Percentiles rank a stretch among this genome's conserved stretches.
Conservation (phyloP, 2,329 filamentous ascomycete genomes). For the Ophiostoma fasciatum region DNA sequence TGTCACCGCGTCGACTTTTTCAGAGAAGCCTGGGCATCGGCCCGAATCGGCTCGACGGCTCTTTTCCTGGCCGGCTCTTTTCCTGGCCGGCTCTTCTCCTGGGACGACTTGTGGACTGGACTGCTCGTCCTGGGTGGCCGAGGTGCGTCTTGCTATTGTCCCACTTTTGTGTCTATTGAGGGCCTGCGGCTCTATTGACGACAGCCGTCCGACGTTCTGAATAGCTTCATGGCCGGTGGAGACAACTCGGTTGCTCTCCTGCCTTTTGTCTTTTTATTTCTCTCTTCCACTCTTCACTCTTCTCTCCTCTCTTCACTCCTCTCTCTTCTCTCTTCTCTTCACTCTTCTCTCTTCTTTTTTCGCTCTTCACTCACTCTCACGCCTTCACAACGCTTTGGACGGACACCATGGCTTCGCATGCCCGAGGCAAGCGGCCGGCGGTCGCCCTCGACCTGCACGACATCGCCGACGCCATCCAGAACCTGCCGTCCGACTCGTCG, state of each 20-base stretch:
- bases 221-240: too few relatives aligned
- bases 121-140: too few relatives aligned
- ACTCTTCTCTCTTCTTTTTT: background rate
- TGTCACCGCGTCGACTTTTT: too few relatives aligned
- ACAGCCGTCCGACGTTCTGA: too few relatives aligned
- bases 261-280: background rate
- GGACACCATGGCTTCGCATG: background rate
- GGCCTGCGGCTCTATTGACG: too few relatives aligned
- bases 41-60: too few relatives aligned
- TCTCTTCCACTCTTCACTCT: background rate
- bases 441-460: slow-evolving; percentile 2
- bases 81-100: too few relatives aligned
- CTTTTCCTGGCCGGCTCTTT: too few relatives aligned
- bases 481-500: slow-evolving; percentile 1
- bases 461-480: slow-evolving; percentile 1
- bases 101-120: too few relatives aligned
- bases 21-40: too few relatives aligned
- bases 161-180: too few relatives aligned
- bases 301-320: background rate
- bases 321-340: background rate
- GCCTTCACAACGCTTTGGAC: background rate
- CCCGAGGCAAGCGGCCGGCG: slow-evolving; percentile 1
- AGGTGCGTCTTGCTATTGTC: too few relatives aligned
- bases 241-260: background rate
- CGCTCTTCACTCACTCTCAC: background rate